A percentile compares a stretch with the other conserved stretches of the same genome.
phyloP scores from a whole-genome alignment of 2,329 filamentous ascomycete genomes.

The Stagonosporopsis cucurbitacearum region DNA sequence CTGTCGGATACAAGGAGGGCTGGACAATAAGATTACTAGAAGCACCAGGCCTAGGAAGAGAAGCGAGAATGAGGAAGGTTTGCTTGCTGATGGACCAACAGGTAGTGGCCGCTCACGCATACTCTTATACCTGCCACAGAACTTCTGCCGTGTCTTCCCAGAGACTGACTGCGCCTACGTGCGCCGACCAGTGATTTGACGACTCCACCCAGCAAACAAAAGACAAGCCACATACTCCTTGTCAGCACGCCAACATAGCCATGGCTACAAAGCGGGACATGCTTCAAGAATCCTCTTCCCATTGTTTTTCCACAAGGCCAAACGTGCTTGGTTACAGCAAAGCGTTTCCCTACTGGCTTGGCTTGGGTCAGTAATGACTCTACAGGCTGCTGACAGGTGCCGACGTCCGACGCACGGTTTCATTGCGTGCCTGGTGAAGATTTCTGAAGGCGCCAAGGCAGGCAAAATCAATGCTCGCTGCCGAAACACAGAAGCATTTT shows the following conservation, averaged over 20 bases:
- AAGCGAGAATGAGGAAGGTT: conserved; percentile 19
- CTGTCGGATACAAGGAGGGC: not conserved
- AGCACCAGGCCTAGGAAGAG: conserved; percentile 31
- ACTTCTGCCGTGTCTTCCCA: conserved; percentile 4
- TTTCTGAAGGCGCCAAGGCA: conserved; percentile 30
- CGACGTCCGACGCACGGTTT: conserved; percentile 25
- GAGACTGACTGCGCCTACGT: not conserved
- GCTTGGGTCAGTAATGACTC: conserved; percentile 13
- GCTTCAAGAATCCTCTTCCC: conserved; percentile 24
- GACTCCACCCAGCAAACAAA: conserved; percentile 1
- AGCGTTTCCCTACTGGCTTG: conserved; percentile 30
- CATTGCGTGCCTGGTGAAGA: conserved; percentile 20
- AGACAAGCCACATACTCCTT: conserved; percentile 4
- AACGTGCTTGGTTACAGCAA: conserved; percentile 33
- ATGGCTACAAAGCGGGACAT: conserved; percentile 16
- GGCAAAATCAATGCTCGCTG: conserved; percentile 22
- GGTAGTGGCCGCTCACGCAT: conserved; percentile 2
- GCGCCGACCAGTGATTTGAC: conserved; percentile 10
- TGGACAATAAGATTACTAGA: conserved; percentile 12
- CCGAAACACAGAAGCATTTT: conserved; percentile 17
- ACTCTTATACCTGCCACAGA: conserved; percentile 29
- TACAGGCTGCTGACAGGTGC: conserved; percentile 18
- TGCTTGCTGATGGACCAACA: conserved; percentile 27
- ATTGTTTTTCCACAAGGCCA: conserved; percentile 14
- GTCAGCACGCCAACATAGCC: conserved; percentile 13